Evolutionary conservation across 352 stramenopile species (phyloP), one percentile per base, ranked within the genome.

Genomic region (Phytophthora capsici): DNA sequence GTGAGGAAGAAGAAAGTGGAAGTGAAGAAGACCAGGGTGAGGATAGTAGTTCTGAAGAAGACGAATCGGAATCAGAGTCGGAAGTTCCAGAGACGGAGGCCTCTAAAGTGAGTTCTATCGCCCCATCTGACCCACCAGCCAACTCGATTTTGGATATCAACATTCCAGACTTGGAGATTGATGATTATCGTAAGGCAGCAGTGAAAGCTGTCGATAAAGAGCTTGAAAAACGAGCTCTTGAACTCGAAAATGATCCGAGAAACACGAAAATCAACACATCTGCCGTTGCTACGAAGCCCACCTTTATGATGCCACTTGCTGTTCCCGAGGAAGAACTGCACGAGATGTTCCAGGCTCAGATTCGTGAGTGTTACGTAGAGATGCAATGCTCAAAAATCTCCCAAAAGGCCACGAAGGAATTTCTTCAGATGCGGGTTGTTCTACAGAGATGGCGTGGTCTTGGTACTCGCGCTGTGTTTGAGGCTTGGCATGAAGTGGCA

Each of bases 401-500:
- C 0, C 61, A 77, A 44, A 70, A 84, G 34, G 76, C 78, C 16
- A 89, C 80, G 5, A 70, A 65, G 38, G 80, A 89, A 63, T 87
- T 87, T 36, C 64, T 89, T 2, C 78, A 82, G 47, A 87, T 89
- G 78, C 80, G 80, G 19, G 69, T 68, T 0, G 80, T 86, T 57
- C 56, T 89, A 23, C 69, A 77, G 57, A 60, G 76, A 14, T 89
- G 83, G 83, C 77, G 78, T 49, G 75, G 83, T 0, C 58, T 82
- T n/a, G 71, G 75, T 28, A 79, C 75, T 16, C 80, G 77, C 32
- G 66, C 75, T 4, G 57, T 91, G 1, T 90, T 90, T 52, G 77
- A 90, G 20, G 77, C 71, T 14, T 91, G 80, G 83, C 77, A 81
- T 5, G 78, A 90, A 25, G 71, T 87, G 37, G 73, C 75, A 56